phyloP scores from a whole-genome alignment of 2,329 filamentous ascomycete species.

The Hymenotorrendiella dingleyae region DNA sequence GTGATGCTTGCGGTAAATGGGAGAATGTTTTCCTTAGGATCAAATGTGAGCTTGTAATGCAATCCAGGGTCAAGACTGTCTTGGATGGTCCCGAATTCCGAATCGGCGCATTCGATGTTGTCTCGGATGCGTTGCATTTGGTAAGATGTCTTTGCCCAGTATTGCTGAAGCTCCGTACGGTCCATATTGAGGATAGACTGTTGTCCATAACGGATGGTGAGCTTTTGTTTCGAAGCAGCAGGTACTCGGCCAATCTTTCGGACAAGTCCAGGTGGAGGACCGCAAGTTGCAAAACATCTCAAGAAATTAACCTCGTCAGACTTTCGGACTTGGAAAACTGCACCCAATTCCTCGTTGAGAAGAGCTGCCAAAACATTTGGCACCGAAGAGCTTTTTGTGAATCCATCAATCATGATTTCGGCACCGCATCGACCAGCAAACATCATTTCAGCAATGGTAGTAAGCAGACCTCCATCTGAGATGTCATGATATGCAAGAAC shows the following conservation, averaged over 20 bases:
- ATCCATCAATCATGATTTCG: conserved; percentile 74
- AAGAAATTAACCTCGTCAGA: conserved; percentile 79
- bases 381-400: conserved; percentile 56
- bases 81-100: conserved; percentile 69
- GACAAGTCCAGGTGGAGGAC: conserved; percentile 74
- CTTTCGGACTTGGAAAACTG: conserved; percentile 90
- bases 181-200: conserved; percentile 63
- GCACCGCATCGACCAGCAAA: conserved; percentile 90
- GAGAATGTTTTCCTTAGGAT: conserved; percentile 67
- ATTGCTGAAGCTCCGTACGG: conserved; percentile 72
- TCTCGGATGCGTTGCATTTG: conserved; percentile 88
- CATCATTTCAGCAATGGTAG: conserved; percentile 93
- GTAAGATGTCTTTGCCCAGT: conserved; percentile 83
- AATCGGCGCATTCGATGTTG: conserved; percentile 79
- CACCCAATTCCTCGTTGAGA: conserved; percentile 95
- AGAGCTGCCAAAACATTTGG: conserved; percentile 64
- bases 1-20: conserved; percentile 52
- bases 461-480: conserved; percentile 88
- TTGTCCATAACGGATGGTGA: conserved; percentile 68
- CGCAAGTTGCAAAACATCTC: conserved; percentile 84
- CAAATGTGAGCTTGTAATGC: conserved; percentile 75
- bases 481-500: conserved; percentile 94
- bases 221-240: conserved; percentile 62
- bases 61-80: conserved; percentile 78
- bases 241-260: conserved; percentile 77